Evolutionary conservation across 75 land plant species (phyloP), one percentile per base, ranked within the genome.

Genomic region (Cryptomeria japonica): DNA sequence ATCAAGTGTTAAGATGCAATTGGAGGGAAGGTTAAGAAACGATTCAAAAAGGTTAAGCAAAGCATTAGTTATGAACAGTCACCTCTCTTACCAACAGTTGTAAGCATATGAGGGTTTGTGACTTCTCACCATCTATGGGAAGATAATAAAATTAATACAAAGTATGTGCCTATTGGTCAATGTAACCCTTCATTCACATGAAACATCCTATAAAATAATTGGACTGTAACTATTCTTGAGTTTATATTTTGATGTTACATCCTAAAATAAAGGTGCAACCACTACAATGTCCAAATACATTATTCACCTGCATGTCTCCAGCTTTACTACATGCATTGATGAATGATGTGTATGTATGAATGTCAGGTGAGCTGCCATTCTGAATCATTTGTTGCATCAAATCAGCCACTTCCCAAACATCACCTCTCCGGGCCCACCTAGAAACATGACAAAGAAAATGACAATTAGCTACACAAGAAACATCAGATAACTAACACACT

Each of bases 361-460:
- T 94, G 85, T 97, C 97, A 19, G 97, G 97, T 44, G 83, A 82
- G 75, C 94, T 92, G 37, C 96, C 97, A 80, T 94, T 95, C 78
- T 87, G 91, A 85, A 93, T 93, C 99, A 98, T 98, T 89, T 97
- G 96, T 86, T 98, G 95, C 93, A 98, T 94, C 75, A 98, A 86
- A 80, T 97, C 97, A 41, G 92, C 93, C 31, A 96, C 99, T 89
- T 97, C 99, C 97, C 99, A 98, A 53, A 98, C 92, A 88, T 98
- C 99, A 49, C 99, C 99, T 93, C 98, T 95, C 55, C 94, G 93
- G 73, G 99, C 99, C 99, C 99, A 98, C 89, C 99, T 97, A 88
- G 46, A 93, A 22, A 46, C 44, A 39, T 39, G 44, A 79, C n/a
- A 14, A 82, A 47, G 44, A 47, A 53, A 37, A 11, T 85, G 31